Evolutionary conservation across 345 rosid genomes (phyloP).

Genomic region (Corchorus olitorius): DNA sequence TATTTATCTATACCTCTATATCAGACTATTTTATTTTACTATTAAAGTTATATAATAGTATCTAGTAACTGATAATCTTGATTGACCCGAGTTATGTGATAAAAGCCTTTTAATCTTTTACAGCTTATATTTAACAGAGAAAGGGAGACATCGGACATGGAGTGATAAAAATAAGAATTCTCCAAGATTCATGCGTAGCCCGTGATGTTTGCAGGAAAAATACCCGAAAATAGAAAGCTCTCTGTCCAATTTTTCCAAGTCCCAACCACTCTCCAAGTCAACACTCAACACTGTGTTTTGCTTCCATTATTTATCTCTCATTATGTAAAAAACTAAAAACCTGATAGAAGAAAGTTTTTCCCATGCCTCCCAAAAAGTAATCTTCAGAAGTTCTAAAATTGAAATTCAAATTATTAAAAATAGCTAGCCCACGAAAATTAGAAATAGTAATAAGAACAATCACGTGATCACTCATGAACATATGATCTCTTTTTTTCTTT

Average conservation of each 20-base stretch:
- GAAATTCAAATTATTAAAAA: not conserved
- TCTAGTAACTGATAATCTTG: no score
- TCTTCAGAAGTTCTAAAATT: not conserved
- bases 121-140: not conserved
- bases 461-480: not conserved
- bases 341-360: not conserved
- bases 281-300: not conserved
- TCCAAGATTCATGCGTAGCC: not conserved
- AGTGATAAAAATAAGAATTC: not conserved
- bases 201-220: not conserved
- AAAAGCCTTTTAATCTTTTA: no score
- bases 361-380: constrained; percentile 3
- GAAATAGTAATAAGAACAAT: not conserved
- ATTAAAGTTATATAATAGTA: no score
- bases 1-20: no score
- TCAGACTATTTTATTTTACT: no score
- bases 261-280: not conserved
- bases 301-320: not conserved
- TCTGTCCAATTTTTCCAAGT: not conserved
- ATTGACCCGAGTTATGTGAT: no score
- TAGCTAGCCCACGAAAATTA: not conserved
- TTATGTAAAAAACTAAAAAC: not conserved
- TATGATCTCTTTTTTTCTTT: not conserved
- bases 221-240: not conserved
- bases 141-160: not conserved